A percentile compares a stretch with the other conserved stretches of the same genome.
phyloP scores from a whole-genome alignment of 1,284 basidiomycete genomes.

The Ceratobasidium theobromae region DNA sequence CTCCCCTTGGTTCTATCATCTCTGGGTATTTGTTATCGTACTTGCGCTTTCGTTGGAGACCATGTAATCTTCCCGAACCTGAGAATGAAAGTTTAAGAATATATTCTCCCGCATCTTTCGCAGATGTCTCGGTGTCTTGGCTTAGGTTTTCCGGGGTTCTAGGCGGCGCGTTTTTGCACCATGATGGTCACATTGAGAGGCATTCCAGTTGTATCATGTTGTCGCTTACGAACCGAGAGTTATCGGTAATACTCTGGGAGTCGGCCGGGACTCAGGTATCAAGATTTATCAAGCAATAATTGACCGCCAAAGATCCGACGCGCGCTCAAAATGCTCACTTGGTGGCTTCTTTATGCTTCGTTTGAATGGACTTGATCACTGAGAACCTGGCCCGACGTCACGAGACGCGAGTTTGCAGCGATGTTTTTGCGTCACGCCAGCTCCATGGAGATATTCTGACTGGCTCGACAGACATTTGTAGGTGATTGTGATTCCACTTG shows the following conservation, averaged over 20 bases:
- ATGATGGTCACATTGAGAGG: no score
- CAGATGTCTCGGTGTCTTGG: no score
- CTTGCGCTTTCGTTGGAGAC: not conserved
- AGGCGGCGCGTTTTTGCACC: no score
- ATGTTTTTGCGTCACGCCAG: constrained; percentile 12
- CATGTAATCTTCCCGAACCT: not conserved
- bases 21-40: not conserved
- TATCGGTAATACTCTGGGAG: constrained; percentile 23
- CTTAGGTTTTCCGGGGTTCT: no score
- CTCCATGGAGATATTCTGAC: constrained; percentile 25
- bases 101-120: not conserved
- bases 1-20: not conserved
- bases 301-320: constrained; percentile 25
- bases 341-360: not conserved
- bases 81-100: not conserved
- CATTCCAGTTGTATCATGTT: no score
- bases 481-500: no score
- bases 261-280: not conserved
- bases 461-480: not conserved
- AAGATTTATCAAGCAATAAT: not conserved
- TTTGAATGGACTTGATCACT: not conserved
- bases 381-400: constrained; percentile 3
- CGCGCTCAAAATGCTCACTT: not conserved
- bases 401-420: constrained; percentile 9
- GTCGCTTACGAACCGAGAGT: not conserved